These are phyloP conservation scores for Sphagnum magellanicum DNA, from an alignment of 228 moss, liverwort and hornwort genomes.

Conservation along the genomic window DNA sequence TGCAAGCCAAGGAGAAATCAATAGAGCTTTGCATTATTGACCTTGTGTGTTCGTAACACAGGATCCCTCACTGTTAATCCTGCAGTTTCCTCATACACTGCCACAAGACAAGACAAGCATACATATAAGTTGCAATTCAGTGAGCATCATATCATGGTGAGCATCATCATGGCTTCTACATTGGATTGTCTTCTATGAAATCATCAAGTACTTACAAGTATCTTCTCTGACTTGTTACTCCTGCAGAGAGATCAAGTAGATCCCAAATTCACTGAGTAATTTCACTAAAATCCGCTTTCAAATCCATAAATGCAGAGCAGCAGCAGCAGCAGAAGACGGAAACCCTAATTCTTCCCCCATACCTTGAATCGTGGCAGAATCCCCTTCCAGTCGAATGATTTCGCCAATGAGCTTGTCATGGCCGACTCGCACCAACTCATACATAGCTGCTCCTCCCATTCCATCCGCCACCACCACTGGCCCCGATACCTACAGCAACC, in stretches of 20 bases:
- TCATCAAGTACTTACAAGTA: too few species aligned
- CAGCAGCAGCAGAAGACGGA: too few species aligned
- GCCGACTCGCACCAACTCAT: slow-evolving; percentile 46
- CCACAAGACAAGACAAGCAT: background rate
- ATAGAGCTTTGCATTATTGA: background rate
- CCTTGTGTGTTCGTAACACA: slow-evolving; percentile 43
- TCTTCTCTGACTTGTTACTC: too few species aligned
- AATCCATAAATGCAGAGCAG: too few species aligned
- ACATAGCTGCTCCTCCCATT: slow-evolving; percentile 54
- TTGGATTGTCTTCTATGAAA: too few species aligned
- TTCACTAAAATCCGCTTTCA: too few species aligned
- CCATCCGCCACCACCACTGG: slow-evolving; percentile 49
- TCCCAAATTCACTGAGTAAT: too few species aligned
- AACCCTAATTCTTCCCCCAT: background rate
- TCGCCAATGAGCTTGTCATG: slow-evolving; percentile 42
- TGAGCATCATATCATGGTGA: too few species aligned
- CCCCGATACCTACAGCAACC: slow-evolving; percentile 28
- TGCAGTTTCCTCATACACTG: slow-evolving; percentile 53
- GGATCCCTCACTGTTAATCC: slow-evolving; percentile 49
- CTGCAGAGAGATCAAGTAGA: too few species aligned
- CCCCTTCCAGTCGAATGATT: slow-evolving; percentile 47
- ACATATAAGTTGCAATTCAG: too few species aligned
- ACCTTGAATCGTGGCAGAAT: slow-evolving; percentile 52
- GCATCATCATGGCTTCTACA: too few species aligned
- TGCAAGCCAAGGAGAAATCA: too few species aligned